Base-by-base conservation (phyloP, 2,329 filamentous ascomycete genomes). In the Epichloe scottii region DNA sequence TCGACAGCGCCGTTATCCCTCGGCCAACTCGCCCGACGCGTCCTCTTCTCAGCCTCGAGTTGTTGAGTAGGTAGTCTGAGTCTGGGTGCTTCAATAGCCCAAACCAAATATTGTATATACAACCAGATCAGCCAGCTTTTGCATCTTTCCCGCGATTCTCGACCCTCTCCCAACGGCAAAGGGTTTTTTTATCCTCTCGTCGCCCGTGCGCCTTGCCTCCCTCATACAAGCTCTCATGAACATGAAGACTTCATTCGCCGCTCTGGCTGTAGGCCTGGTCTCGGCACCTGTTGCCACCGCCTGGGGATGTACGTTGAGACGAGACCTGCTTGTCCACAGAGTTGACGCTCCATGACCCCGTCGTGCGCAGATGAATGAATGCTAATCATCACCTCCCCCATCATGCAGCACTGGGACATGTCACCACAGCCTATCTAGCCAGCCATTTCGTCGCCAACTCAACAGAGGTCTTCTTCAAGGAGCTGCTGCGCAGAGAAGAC, bases 381-480 rank as follows among this genome's bases (percentile, higher is more conserved):
- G 30, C 46, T 41, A 33, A 50, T 43, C 37, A 46, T 35, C 6
- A 11, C 33, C 11, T 3, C 33, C 11, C 8, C 33, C 19, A 34
- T 41, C 8, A 34, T 40, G 17, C 53, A 79, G 77, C 76, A 55
- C 71, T 85, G 51, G 82, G 82, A 2, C 82, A 85, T 63, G 79
- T 82, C 59, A 80, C 81, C 4, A 76, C 82, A 7, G 82, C 79
- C 41, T 83, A 81, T 60, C 61, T 85, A 21, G 81, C 82, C 11
- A 74, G 72, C 57, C 74, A 74, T 60, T 78, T 84, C 58, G 78
- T 85, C 48, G 65, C 74, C 50, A 70, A 76, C 37, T 63, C 71
- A 33, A 85, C 81, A 14, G 69, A 77, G 21, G 54, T 66, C 39
- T 78, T 77, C 62, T 76, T 85, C 60, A 75, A 84, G 60, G 61